Evolutionary conservation across 2,329 filamentous ascomycete species (phyloP), one percentile per base, ranked within the genome.

Genomic region (Aspergillus piperis): DNA sequence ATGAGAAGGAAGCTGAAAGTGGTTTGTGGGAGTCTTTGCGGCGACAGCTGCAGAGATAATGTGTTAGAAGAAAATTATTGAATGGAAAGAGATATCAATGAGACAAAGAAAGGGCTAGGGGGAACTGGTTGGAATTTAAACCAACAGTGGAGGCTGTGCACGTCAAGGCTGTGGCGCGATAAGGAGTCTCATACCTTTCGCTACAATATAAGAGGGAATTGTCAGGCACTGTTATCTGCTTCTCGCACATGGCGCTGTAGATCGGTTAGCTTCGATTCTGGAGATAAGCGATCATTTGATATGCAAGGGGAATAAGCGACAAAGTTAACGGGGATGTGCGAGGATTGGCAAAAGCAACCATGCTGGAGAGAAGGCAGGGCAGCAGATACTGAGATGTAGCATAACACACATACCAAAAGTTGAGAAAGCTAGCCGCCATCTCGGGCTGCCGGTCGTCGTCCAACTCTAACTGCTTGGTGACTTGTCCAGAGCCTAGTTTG

Each of bases 131-230:
- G 27, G 39, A 25, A 59, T 66, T 61, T 65, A 61, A 59, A 57
- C 25, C 47, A 57, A n/a, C 54, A 19, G 47, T 17, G 19, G 54
- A 52, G 56, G 54, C 49, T 42, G 54, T 58, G 54, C 55, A 51
- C 27, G 13, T 55, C 41, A 60, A 60, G 50, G 39, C 42, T 56
- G 53, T 50, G 38, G 49, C 54, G 44, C 57, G 58, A 65, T 59
- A 66, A 65, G 65, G 53, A 38, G 58, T 58, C 11, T 57, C 79
- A 71, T 80, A 88, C 85, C 82, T 82, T 78, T 88, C 84, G 54
- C 85, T 88, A 77, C 86, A 88, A 72, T 88, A 88, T 48, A 88
- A 78, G 42, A 87, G 80, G 15, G 80, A 81, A 69, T 84, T 84
- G 71, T 83, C 82, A 15, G 86, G 86, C 32, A 83, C 81, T 56